A percentile compares a stretch with the other conserved stretches of the same genome.
Conservation (phyloP, 805 yeast genomes). For the Hemisphaericaspora nanyangensis region DNA sequence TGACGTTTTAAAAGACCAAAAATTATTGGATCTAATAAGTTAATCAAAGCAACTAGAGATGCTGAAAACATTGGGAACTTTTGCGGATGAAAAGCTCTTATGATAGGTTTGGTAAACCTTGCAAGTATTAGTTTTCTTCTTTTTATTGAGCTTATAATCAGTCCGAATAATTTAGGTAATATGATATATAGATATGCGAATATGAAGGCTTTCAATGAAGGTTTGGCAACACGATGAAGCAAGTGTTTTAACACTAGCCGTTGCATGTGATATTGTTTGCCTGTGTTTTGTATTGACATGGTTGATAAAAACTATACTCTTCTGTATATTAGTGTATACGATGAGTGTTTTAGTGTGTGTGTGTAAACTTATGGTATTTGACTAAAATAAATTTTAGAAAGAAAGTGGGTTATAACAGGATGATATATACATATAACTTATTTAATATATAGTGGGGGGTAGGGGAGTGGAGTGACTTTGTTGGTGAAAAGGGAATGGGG, state of each 20-base stretch:
- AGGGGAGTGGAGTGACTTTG: too few relatives aligned
- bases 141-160: constrained; percentile 11
- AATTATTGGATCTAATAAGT: constrained; percentile 25
- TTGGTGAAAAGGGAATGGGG: too few relatives aligned
- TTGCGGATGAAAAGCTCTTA: constrained; percentile 23
- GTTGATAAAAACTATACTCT: too few relatives aligned
- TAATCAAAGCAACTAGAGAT: constrained; percentile 27
- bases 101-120: constrained; percentile 15
- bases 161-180: constrained; percentile 25
- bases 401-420: too few relatives aligned
- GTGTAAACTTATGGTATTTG: too few relatives aligned
- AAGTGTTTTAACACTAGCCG: constrained; percentile 1
- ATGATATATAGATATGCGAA: constrained; percentile 32
- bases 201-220: constrained; percentile 29
- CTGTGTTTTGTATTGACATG: too few relatives aligned
- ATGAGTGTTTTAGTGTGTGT: too few relatives aligned
- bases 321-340: too few relatives aligned
- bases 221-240: constrained; percentile 15
- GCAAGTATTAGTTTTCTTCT: constrained; percentile 13
- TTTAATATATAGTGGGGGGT: too few relatives aligned
- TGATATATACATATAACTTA: too few relatives aligned
- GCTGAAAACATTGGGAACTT: constrained; percentile 36
- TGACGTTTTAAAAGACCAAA: constrained; percentile 5
- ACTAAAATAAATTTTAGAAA: too few relatives aligned
- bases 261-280: background rate